Evolutionary conservation across 202 grass and related monocot genomes (phyloP).

Genomic region (Setaria italica): DNA sequence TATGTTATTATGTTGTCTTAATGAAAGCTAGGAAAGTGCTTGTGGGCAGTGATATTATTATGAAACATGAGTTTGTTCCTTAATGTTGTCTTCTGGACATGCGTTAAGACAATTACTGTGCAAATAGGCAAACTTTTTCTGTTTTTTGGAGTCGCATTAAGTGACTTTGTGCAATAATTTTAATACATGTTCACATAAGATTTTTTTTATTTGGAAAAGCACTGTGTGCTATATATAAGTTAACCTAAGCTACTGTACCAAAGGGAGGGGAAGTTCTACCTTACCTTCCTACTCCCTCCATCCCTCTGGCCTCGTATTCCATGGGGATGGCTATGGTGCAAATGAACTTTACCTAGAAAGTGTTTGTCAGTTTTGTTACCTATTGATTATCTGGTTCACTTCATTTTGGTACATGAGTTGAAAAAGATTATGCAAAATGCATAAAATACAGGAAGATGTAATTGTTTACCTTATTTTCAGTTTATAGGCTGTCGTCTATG

Average conservation of each 20-base stretch:
- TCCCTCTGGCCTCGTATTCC: not conserved
- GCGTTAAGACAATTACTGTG: not conserved
- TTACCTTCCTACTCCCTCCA: not conserved
- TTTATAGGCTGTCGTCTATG: not conserved
- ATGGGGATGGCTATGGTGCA: not conserved
- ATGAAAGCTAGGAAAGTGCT: slow-evolving; percentile 6
- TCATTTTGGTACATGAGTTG: not conserved
- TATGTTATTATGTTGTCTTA: not conserved
- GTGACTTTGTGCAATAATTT: not conserved
- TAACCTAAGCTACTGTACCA: not conserved
- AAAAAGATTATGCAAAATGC: not conserved
- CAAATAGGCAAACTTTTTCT: not conserved
- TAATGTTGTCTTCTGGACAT: slow-evolving; percentile 2
- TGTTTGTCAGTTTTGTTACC: too few species aligned
- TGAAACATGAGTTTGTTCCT: too few species aligned
- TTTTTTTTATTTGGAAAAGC: not conserved
- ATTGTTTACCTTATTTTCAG: slow-evolving; percentile 5
- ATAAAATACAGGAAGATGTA: not conserved
- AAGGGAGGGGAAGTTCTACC: not conserved
- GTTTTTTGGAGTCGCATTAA: not conserved
- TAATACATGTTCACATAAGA: slow-evolving; percentile 1
- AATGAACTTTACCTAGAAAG: not conserved
- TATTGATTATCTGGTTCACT: not conserved
- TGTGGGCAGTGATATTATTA: not conserved
- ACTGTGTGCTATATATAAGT: not conserved